These are phyloP conservation scores for Acrocalymma vagum DNA, from an alignment of 2,329 filamentous ascomycete genomes.

Conservation along the genomic window DNA sequence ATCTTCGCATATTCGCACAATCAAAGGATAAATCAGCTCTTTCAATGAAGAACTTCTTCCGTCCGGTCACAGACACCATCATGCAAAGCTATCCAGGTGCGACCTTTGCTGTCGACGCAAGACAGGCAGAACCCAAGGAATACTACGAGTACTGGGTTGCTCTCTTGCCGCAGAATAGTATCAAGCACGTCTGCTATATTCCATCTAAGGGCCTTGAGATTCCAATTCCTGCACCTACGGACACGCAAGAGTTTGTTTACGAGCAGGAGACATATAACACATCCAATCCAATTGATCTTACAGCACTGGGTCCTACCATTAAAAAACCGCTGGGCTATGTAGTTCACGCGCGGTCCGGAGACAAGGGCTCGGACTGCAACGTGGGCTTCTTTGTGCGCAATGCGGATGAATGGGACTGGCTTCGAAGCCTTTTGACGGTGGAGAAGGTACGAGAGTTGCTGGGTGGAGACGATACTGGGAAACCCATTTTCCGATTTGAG, in stretches of 20 bases:
- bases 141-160: slow-evolving; percentile 30
- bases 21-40: slow-evolving; percentile 12
- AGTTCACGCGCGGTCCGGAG: slow-evolving; percentile 33
- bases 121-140: slow-evolving; percentile 17
- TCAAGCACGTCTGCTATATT: too few relatives aligned
- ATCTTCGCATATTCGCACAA: slow-evolving; percentile 36
- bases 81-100: slow-evolving; percentile 52
- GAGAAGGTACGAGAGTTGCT: slow-evolving; percentile 19
- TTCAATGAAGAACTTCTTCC: slow-evolving; percentile 24
- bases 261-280: slow-evolving; percentile 34
- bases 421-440: slow-evolving; percentile 21
- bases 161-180: slow-evolving; percentile 22
- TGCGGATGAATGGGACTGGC: slow-evolving; percentile 32
- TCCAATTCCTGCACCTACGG: slow-evolving; percentile 17
- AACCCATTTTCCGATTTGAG: slow-evolving; percentile 17
- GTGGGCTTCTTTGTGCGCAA: slow-evolving; percentile 30
- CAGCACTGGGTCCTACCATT: slow-evolving; percentile 40
- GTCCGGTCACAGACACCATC: too few relatives aligned
- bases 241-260: slow-evolving; percentile 6
- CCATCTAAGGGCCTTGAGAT: slow-evolving; percentile 17
- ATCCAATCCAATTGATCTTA: slow-evolving; percentile 25
- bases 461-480: slow-evolving; percentile 19
- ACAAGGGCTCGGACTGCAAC: slow-evolving; percentile 35
- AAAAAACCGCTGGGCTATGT: slow-evolving; percentile 45
- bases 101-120: slow-evolving; percentile 25